These are phyloP conservation scores for Neurospora sublineolata DNA, from an alignment of 495 filamentous ascomycete genomes.

Conservation along the genomic window DNA sequence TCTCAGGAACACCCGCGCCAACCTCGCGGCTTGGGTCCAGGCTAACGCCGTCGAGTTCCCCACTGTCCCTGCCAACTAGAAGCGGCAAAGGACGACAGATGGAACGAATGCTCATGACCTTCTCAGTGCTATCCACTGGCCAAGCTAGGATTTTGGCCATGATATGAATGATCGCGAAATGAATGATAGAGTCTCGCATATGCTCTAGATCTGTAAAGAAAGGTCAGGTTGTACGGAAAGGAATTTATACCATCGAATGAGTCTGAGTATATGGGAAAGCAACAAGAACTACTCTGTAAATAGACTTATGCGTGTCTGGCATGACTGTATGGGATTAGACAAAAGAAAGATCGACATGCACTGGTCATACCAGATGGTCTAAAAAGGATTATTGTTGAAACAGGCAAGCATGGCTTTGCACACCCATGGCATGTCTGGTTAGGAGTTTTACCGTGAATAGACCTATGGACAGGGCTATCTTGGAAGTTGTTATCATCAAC, in stretches of 20 bases:
- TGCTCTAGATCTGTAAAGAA: neutral
- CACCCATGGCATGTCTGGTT: neutral
- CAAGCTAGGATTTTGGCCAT: neutral
- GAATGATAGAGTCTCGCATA: neutral
- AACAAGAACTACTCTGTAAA: neutral
- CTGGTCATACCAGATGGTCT: neutral
- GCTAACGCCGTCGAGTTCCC: slow-evolving; percentile 34
- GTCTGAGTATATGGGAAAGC: neutral
- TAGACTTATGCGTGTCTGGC: neutral
- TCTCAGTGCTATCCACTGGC: neutral
- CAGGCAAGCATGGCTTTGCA: neutral
- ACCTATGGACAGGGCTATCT: neutral
- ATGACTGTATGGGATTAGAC: neutral
- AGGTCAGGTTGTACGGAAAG: neutral
- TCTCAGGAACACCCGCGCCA: slow-evolving; percentile 31
- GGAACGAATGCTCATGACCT: neutral
- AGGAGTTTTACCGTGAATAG: neutral
- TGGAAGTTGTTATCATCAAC: neutral
- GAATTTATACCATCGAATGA: neutral
- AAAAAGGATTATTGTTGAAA: neutral
- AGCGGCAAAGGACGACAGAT: neutral
- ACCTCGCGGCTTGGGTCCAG: slow-evolving; percentile 34
- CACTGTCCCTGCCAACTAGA: slow-evolving; percentile 25
- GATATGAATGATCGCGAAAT: neutral
- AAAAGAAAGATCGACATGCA: neutral